phyloP scores from a whole-genome alignment of 1,284 basidiomycete species.

The Moesziomyces parantarcticus region DNA sequence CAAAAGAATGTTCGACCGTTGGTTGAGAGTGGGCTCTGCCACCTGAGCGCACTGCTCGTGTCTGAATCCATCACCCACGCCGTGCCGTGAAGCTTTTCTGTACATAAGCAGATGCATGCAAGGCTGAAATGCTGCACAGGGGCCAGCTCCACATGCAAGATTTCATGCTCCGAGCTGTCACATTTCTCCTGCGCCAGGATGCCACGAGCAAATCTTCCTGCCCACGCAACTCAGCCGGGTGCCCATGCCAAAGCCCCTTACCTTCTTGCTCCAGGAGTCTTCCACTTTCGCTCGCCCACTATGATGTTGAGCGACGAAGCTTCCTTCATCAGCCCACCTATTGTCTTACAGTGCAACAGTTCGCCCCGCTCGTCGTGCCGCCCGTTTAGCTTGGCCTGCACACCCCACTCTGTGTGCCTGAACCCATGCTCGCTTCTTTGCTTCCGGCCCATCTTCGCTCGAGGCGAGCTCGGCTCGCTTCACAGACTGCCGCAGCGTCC shows the following conservation, averaged over 20 bases:
- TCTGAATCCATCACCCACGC: no score
- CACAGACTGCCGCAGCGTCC: no score
- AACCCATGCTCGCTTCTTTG: neutral
- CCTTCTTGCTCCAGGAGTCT: neutral
- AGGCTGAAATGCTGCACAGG: conserved; percentile 29
- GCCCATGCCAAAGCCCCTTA: conserved; percentile 8
- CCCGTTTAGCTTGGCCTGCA: neutral
- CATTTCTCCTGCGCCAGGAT: conserved; percentile 1
- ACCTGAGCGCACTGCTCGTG: neutral
- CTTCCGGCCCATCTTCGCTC: neutral
- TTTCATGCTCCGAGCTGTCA: conserved; percentile 37
- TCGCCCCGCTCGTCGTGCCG: no score
- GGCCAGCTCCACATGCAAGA: conserved; percentile 4
- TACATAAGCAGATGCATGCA: conserved; percentile 9
- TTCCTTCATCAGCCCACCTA: neutral
- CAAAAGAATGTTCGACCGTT: no score
- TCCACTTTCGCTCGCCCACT: neutral
- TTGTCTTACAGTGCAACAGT: neutral
- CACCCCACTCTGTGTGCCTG: neutral
- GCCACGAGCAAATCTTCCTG: neutral
- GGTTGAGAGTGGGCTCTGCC: no score
- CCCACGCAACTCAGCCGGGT: neutral
- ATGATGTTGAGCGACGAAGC: neutral
- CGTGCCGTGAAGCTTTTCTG: no score
- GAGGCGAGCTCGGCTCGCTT: no score